Base-by-base conservation (phyloP, 2,329 filamentous ascomycete species). In the Venturia carpophila region DNA sequence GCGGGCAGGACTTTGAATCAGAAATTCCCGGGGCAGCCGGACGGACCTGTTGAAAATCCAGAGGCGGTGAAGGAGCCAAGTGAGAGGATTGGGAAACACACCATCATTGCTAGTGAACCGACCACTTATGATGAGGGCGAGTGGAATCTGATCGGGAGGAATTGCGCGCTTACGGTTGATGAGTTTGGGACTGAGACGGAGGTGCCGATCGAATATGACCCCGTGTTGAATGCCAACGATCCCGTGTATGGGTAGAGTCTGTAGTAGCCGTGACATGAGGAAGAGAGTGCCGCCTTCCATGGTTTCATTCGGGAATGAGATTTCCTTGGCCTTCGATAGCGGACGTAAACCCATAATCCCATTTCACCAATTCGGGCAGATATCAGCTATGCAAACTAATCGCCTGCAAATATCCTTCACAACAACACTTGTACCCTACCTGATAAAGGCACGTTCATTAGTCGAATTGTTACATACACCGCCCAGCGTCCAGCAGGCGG, bases 81-180 rank as follows among this genome's bases (percentile, higher is more conserved):
- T 3, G 74, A 76, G 63, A 76, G 78, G 34, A 77, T 79, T 70
- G 82, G 81, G 2, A 77, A 75, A 55, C 82, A 84, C 71, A 76
- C 82, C 43, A 83, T 83, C 68, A 75, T 83, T 43, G 80, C 81
- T 15, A 80, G 78, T 68, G 82, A 84, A 72, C 82, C 82, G 15
- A 81, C 78, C 34, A 84, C 82, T 10, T 83, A 80, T 68, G 78
- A 80, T 68, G 74, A 78, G 61, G 73, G 74, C 24, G 80, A 84
- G 63, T 84, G 82, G 82, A 72, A 78, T 66, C 68, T 84, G 66
- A 80, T 83, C 67, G 74, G 74, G 39, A 77, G 75, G 69, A 83
- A 84, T 68, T 74, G 75, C 68, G 75, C 73, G 42, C 67, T 83
- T 43, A 69, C 77, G 39, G 79, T 80, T 2, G 75, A 78, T 69